Conservation (phyloP, 1,284 basidiomycete genomes). For the Ceratobasidium sp. region DNA sequence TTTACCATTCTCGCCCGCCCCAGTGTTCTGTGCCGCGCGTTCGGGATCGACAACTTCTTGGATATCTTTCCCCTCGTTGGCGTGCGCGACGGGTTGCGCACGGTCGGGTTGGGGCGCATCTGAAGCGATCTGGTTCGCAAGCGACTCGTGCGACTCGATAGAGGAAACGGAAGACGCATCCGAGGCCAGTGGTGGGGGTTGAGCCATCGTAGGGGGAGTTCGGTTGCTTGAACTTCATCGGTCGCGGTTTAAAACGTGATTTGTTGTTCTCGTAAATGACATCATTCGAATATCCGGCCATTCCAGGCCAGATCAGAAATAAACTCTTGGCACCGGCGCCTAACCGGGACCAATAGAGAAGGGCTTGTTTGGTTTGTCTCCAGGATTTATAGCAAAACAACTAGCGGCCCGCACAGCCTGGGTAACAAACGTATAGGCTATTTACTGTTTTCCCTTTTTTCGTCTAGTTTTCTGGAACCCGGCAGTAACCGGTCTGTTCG, state of each 20-base stretch:
- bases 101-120: conserved; percentile 41
- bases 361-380: too few species aligned
- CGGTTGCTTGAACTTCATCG: neutral
- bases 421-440: too few species aligned
- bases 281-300: neutral
- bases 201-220: conserved; percentile 15
- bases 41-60: conserved; percentile 34
- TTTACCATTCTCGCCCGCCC: neutral
- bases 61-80: conserved; percentile 38
- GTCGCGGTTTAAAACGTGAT: conserved; percentile 3
- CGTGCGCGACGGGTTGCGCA: conserved; percentile 35
- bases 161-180: conserved; percentile 18
- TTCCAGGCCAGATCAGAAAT: conserved; percentile 18
- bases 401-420: too few species aligned
- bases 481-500: too few species aligned
- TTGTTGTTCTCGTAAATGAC: conserved; percentile 18
- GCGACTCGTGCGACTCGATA: conserved; percentile 16
- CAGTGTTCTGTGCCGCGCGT: conserved; percentile 34
- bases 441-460: too few species aligned
- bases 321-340: conserved; percentile 20
- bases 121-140: conserved; percentile 31
- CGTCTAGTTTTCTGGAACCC: too few species aligned
- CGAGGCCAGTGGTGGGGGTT: neutral
- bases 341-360: neutral
- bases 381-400: too few species aligned